Percentiles rank a stretch among this genome's conserved stretches.
These are phyloP conservation scores for Pisolithus tinctorius DNA, from an alignment of 768 basidiomycete genomes.

Conservation along the genomic window DNA sequence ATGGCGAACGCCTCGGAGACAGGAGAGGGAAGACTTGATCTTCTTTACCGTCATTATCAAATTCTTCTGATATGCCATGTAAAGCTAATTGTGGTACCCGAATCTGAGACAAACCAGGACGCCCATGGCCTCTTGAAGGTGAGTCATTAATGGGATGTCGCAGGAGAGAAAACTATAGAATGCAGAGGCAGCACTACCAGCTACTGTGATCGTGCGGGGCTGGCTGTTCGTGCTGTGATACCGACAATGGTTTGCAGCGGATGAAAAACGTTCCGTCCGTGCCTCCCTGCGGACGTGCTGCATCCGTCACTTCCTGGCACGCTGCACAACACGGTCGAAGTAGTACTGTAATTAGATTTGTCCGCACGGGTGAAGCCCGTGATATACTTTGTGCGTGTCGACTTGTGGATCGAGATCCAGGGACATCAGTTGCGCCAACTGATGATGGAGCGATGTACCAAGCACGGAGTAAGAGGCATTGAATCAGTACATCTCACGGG, in stretches of 20 bases:
- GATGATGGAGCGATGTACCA: slow-evolving; percentile 41
- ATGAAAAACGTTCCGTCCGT: slow-evolving; percentile 58
- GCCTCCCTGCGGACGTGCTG: slow-evolving; percentile 46
- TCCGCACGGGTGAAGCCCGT: too few relatives aligned
- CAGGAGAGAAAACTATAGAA: slow-evolving; percentile 11
- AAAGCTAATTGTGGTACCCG: slow-evolving; percentile 7
- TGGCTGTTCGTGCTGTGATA: slow-evolving; percentile 34
- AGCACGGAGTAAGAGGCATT: slow-evolving; percentile 16
- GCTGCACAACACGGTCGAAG: slow-evolving; percentile 65
- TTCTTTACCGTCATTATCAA: slow-evolving; percentile 46
- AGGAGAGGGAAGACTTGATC: slow-evolving; percentile 56
- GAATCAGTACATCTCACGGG: slow-evolving; percentile 31
- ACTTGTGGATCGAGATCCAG: slow-evolving; percentile 5
- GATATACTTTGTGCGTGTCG: slow-evolving; percentile 14
- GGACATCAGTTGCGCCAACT: background rate
- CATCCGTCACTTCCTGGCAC: slow-evolving; percentile 55
- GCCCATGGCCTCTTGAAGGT: background rate
- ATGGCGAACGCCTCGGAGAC: slow-evolving; percentile 49
- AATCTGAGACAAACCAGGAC: slow-evolving; percentile 8
- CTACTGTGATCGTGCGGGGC: slow-evolving; percentile 21
- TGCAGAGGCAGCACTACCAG: slow-evolving; percentile 26
- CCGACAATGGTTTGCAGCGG: slow-evolving; percentile 54
- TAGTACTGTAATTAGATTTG: slow-evolving; percentile 49
- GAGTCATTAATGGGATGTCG: slow-evolving; percentile 33
- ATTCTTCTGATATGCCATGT: slow-evolving; percentile 27